phyloP scores from a whole-genome alignment of 768 basidiomycete species.

The Boletus edulis region DNA sequence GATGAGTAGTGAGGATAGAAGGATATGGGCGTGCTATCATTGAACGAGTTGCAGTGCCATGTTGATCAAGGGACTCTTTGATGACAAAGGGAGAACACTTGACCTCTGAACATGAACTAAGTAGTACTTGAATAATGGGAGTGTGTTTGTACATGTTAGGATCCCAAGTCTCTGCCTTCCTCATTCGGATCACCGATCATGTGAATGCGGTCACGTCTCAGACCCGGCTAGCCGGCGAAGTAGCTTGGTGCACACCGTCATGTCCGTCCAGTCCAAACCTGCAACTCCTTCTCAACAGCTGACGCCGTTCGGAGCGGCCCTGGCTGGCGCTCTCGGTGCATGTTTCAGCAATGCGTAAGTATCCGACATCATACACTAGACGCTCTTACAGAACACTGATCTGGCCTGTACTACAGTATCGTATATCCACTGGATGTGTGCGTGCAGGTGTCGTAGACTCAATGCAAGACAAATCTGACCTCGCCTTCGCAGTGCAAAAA shows the following conservation, averaged over 20 bases:
- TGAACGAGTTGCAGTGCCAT: too few species aligned
- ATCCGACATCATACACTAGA: not conserved
- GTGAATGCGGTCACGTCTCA: not conserved
- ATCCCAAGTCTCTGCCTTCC: not conserved
- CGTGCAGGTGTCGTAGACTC: not conserved
- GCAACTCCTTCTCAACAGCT: constrained; percentile 61
- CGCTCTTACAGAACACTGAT: constrained; percentile 10
- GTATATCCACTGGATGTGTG: constrained; percentile 84
- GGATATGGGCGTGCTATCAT: too few species aligned
- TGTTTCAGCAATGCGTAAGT: constrained; percentile 93
- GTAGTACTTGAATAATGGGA: too few species aligned
- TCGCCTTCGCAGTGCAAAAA: constrained; percentile 69
- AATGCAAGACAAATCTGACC: not conserved
- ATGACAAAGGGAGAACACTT: too few species aligned
- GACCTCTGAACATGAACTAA: too few species aligned
- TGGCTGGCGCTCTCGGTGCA: constrained; percentile 91
- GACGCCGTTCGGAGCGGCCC: constrained; percentile 84
- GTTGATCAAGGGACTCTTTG: too few species aligned
- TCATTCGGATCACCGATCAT: not conserved
- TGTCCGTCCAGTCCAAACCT: constrained; percentile 43
- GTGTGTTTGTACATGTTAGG: not conserved
- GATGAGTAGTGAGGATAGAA: too few species aligned
- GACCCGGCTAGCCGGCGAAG: not conserved
- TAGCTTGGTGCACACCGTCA: constrained; percentile 5
- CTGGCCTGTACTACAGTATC: constrained; percentile 45